Evolutionary conservation across 2,329 filamentous ascomycete genomes (phyloP).

Genomic region (Tolypocladium paradoxum): DNA sequence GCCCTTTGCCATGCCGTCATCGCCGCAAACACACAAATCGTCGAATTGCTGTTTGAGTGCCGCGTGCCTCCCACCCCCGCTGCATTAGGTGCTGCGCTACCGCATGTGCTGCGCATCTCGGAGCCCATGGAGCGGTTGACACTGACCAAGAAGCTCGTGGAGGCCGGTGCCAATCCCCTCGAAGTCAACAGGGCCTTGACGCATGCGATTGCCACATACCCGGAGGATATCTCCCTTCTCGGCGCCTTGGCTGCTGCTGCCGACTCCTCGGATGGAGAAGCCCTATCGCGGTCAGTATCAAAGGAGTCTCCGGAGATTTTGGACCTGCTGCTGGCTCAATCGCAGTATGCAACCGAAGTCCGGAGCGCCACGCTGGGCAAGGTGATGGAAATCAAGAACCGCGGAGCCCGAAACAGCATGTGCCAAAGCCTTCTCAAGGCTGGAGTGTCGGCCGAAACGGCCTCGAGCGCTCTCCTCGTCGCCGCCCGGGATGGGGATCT

Average conservation of each 20-base stretch:
- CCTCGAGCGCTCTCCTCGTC: slow-evolving; percentile 38
- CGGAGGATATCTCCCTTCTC: slow-evolving; percentile 38
- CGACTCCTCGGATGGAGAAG: slow-evolving; percentile 39
- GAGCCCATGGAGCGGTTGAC: slow-evolving; percentile 40
- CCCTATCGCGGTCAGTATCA: slow-evolving; percentile 33
- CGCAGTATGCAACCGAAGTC: slow-evolving; percentile 22
- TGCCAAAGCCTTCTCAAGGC: slow-evolving; percentile 34
- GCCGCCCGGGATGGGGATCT: slow-evolving; percentile 44
- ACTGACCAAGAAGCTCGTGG: slow-evolving; percentile 38
- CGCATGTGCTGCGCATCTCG: slow-evolving; percentile 38
- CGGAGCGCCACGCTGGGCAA: slow-evolving; percentile 32
- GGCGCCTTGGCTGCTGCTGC: slow-evolving; percentile 32
- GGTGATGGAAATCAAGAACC: slow-evolving; percentile 30
- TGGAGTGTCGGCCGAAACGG: slow-evolving; percentile 31
- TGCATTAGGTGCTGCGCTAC: slow-evolving; percentile 38
- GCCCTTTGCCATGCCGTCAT: slow-evolving; percentile 40
- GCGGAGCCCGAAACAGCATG: slow-evolving; percentile 28
- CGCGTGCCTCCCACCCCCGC: slow-evolving; percentile 24
- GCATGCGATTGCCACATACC: slow-evolving; percentile 36
- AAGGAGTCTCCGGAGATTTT: slow-evolving; percentile 34
- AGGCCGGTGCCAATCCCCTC: slow-evolving; percentile 33
- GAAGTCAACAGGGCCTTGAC: slow-evolving; percentile 42
- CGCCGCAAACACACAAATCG: slow-evolving; percentile 31
- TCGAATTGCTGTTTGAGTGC: slow-evolving; percentile 36
- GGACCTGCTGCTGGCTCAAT: slow-evolving; percentile 29